These are phyloP conservation scores for Cercospora sp. DNA, from an alignment of 2,329 filamentous ascomycete species.

Conservation along the genomic window DNA sequence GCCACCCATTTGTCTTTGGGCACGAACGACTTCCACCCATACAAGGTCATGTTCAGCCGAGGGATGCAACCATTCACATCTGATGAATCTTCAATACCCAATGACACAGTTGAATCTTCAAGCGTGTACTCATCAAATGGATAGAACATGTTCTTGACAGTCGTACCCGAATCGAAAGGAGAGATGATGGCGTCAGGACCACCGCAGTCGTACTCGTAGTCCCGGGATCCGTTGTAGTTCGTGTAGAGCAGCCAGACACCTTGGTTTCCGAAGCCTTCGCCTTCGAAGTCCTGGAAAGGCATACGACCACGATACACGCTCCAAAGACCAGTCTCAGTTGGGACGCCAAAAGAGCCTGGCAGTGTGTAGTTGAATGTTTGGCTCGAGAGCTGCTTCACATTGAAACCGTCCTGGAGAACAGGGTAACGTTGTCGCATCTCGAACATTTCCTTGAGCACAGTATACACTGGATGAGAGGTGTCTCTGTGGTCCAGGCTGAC, in stretches of 20 bases:
- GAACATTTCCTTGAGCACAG: slow-evolving; percentile 63
- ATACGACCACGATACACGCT: slow-evolving; percentile 57
- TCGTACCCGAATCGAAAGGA: slow-evolving; percentile 56
- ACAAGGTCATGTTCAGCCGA: slow-evolving; percentile 54
- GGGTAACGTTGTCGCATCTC: slow-evolving; percentile 59
- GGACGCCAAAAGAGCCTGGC: slow-evolving; percentile 54
- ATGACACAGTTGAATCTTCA: slow-evolving; percentile 46
- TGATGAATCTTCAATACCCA: slow-evolving; percentile 51
- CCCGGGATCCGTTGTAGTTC: slow-evolving; percentile 51
- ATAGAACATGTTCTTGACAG: slow-evolving; percentile 63
- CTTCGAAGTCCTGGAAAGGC: slow-evolving; percentile 54
- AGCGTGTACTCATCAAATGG: slow-evolving; percentile 59
- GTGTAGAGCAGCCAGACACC: slow-evolving; percentile 55
- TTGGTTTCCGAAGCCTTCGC: slow-evolving; percentile 46
- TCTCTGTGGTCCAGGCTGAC: slow-evolving; percentile 64
- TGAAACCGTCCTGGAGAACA: slow-evolving; percentile 60
- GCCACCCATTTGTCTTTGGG: slow-evolving; percentile 52
- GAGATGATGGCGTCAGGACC: slow-evolving; percentile 54
- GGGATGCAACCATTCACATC: slow-evolving; percentile 58
- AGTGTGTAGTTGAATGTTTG: slow-evolving; percentile 54
- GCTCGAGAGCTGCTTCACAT: slow-evolving; percentile 57
- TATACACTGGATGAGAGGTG: slow-evolving; percentile 61
- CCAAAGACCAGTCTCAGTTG: slow-evolving; percentile 62
- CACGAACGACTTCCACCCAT: slow-evolving; percentile 62
- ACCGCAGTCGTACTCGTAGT: slow-evolving; percentile 61